Evolutionary conservation across 2,329 filamentous ascomycete genomes (phyloP), one percentile per base, ranked within the genome.

Genomic region (Cryphonectria radicalis): DNA sequence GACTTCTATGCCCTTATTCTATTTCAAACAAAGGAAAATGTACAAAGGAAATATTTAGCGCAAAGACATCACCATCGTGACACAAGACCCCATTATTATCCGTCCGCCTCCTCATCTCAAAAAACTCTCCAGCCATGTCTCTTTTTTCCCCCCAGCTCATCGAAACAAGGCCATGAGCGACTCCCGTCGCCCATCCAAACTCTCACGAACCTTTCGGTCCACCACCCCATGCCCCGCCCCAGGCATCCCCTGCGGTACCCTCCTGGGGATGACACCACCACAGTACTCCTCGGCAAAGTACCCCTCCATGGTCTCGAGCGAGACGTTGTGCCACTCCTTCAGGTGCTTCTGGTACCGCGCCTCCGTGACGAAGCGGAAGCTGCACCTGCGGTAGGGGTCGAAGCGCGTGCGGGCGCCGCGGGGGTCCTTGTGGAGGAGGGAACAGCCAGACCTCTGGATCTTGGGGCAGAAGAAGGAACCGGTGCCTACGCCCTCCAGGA

Each of bases 351-450:
- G 53, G 37, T 67, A 67, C 0, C 25, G n/a, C 0, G 13, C 17
- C 57, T 60, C 57, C 8, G 66, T 32, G 55, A 68, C 35, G 37
- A 67, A 67, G 28, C 35, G 40, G 66, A 60, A 67, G 37, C 28
- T 42, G 66, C 66, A 67, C 40, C 35, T 19, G 5, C 32, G 17
- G 37, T 25, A 19, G 60, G n/a, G 17, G 22, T 59, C 37, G 55
- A 46, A 42, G 35, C 25, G 55, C 25, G 13, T 67, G 37, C 35
- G 53, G 13, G 11, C 19, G 35, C 35, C 40, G 55, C 3, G 13
- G n/a, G 37, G 35, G 55, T 57, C 50, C 8, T 32, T 57, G 55
- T 42, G 25, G 42, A 22, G 50, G 19, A 66, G 50, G 43, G 28
- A 35, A 28, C 63, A 66, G 42, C 35, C 43, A 4, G 63, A 66